Evolutionary conservation across 768 basidiomycete species (phyloP), one percentile per base, ranked within the genome.

Genomic region (Termitomyces sp.): DNA sequence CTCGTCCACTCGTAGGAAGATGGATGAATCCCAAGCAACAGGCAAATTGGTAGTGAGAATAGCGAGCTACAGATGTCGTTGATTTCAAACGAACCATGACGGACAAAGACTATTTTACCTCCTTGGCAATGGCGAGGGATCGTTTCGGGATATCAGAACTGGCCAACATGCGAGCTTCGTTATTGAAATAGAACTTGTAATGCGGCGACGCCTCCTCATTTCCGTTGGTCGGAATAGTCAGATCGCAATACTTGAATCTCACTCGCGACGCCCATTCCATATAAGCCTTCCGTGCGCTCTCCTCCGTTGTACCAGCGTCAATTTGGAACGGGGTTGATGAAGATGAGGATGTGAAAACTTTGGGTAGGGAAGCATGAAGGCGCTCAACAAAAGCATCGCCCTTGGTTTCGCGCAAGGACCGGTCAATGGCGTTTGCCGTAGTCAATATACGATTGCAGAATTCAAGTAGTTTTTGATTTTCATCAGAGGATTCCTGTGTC

Each of bases 111-210:
- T 28, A 24, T 57, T 66, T 62, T 58, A 88, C 90, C 82, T 96
- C 94, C 73, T 97, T 98, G 3, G 95, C 95, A 60, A 98, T 97
- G 10, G 94, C 94, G 57, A 97, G 76, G 1, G 91, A 94, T 45
- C 95, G 80, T 72, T 92, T 95, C 5, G 94, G 93, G 54, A 94
- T 90, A 66, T 92, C 90, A 22, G 90, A 87, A 64, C 84, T 85
- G 3, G 87, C 86, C 30, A 94, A 75, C 85, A 92, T 88, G 30
- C 92, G 80, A 22, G 90, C 90, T 68, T 94, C 92, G 62, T 80
- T 85, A 66, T 88, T 88, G 73, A 80, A 94, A 69, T 80, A 86
- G 66, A 88, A 90, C 69, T 92, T 92, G 74, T 87, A 94, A 66
- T 88, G 83, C 3, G 89, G 88, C 0, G 80, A 71, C 26, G 76